Evolutionary conservation across 2,329 filamentous ascomycete genomes (phyloP).

Genomic region (Alternaria sp.): DNA sequence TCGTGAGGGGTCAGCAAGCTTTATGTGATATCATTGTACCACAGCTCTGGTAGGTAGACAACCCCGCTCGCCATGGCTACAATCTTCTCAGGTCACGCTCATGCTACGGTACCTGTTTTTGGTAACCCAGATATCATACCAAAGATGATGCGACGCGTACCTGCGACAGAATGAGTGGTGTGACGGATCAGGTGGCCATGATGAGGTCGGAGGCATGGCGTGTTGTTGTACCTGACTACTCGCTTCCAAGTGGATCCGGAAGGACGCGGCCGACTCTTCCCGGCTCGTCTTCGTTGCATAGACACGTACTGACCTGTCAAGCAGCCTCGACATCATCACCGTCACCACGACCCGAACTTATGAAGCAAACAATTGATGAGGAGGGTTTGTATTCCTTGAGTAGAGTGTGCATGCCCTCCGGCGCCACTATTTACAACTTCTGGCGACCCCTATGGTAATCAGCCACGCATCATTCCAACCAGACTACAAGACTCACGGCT

Average conservation of each 20-base stretch:
- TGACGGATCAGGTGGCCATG: constrained; percentile 33
- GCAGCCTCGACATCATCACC: constrained; percentile 8
- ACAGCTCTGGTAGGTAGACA: constrained; percentile 24
- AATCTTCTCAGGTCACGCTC: constrained; percentile 43
- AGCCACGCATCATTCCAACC: constrained; percentile 7
- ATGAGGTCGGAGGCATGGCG: constrained; percentile 30
- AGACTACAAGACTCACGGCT: constrained; percentile 25
- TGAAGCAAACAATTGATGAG: neutral
- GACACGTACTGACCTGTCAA: neutral
- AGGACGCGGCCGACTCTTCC: constrained; percentile 16
- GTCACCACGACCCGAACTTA: neutral
- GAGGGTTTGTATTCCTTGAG: neutral
- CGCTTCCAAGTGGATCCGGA: constrained; percentile 22
- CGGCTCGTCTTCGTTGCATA: constrained; percentile 8
- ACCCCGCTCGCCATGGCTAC: constrained; percentile 35
- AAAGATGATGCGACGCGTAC: constrained; percentile 22
- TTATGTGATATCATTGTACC: constrained; percentile 48
- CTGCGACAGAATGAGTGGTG: constrained; percentile 26
- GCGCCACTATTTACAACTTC: constrained; percentile 6
- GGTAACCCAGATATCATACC: constrained; percentile 16
- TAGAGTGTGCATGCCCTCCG: neutral
- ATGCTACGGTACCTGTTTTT: constrained; percentile 27
- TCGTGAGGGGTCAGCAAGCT: constrained; percentile 45
- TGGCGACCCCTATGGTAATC: constrained; percentile 6
- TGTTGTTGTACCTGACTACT: constrained; percentile 22